A percentile compares a stretch with the other conserved stretches of the same genome.
These are phyloP conservation scores for Pleurotus eryngii DNA, from an alignment of 768 basidiomycete species.

Conservation along the genomic window DNA sequence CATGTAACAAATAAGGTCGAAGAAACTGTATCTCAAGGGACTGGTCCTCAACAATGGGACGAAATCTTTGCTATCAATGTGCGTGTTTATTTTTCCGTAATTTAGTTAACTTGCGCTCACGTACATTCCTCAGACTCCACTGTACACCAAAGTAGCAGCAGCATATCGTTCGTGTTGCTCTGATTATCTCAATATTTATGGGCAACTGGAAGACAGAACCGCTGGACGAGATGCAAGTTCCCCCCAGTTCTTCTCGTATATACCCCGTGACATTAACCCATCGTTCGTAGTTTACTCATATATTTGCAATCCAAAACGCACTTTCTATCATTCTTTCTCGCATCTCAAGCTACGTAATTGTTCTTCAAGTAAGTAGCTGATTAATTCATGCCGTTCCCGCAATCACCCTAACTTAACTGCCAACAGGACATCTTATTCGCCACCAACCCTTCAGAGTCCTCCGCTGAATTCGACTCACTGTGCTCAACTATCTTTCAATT, in stretches of 20 bases:
- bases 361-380: constrained; percentile 23
- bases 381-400: background rate
- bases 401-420: background rate
- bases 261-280: no score
- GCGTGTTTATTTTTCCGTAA: background rate
- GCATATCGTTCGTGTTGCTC: constrained; percentile 36
- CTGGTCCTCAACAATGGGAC: constrained; percentile 18
- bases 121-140: constrained; percentile 17
- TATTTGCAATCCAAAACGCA: constrained; percentile 23
- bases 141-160: constrained; percentile 24
- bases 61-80: constrained; percentile 24
- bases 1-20: constrained; percentile 17
- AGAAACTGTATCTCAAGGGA: constrained; percentile 5
- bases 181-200: constrained; percentile 26
- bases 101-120: no score
- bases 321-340: constrained; percentile 30
- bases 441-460: constrained; percentile 23
- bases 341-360: constrained; percentile 24
- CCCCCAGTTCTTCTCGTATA: background rate
- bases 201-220: constrained; percentile 19
- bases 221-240: constrained; percentile 18
- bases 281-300: constrained; percentile 6
- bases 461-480: constrained; percentile 27
- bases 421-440: constrained; percentile 26
- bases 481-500: constrained; percentile 29